A percentile compares a stretch with the other conserved stretches of the same genome.
Evolutionary conservation across 2,329 filamentous ascomycete species (phyloP).

Genomic region (Ophiostoma ips): DNA sequence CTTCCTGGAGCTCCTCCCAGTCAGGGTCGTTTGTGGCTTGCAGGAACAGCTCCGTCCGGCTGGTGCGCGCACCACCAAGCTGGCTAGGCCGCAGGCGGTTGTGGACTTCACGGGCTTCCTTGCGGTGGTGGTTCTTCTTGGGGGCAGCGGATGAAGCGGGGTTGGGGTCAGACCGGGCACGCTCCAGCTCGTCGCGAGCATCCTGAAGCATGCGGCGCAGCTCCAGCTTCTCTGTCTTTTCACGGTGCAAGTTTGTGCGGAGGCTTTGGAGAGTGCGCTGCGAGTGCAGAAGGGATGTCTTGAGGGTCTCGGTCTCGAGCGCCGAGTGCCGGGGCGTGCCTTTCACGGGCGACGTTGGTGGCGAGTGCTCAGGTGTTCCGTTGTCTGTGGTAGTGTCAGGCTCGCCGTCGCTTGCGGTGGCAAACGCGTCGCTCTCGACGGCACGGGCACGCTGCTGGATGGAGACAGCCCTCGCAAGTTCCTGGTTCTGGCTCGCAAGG

Average conservation of each 20-base stretch:
- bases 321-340: conserved; percentile 79
- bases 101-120: conserved; percentile 58
- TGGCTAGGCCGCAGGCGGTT: conserved; percentile 54
- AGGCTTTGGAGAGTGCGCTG: conserved; percentile 94
- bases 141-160: conserved; percentile 25
- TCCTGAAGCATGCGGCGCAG: conserved; percentile 91
- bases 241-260: conserved; percentile 86
- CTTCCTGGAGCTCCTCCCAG: conserved; percentile 66
- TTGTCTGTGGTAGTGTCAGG: conserved; percentile 53
- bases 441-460: conserved; percentile 50
- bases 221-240: conserved; percentile 97
- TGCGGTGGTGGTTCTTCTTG: conserved; percentile 42
- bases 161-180: conserved; percentile 42
- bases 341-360: conserved; percentile 81
- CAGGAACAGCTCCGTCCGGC: conserved; percentile 61
- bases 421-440: conserved; percentile 48
- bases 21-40: conserved; percentile 54
- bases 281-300: conserved; percentile 85
- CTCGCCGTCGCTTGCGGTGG: conserved; percentile 46
- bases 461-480: conserved; percentile 73
- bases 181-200: conserved; percentile 77
- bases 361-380: conserved; percentile 75
- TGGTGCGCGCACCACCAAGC: conserved; percentile 60
- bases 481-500: conserved; percentile 74
- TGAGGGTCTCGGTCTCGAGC: conserved; percentile 90